Evolutionary conservation across 495 filamentous ascomycete genomes (phyloP).

Genomic region (Parachaetomium inaequale): DNA sequence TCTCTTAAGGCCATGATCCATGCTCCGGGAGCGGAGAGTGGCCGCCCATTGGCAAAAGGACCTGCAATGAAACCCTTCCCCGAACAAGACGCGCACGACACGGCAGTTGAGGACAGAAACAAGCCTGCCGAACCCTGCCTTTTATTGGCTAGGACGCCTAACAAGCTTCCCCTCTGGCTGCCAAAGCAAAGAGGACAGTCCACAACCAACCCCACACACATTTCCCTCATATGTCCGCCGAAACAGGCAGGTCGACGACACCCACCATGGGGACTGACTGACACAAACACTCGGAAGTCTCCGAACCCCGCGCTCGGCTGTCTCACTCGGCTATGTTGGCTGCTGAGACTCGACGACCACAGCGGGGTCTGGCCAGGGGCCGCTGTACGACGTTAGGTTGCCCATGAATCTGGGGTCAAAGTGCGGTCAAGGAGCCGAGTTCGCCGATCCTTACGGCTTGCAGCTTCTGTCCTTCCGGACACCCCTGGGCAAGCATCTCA

Average conservation of each 20-base stretch:
- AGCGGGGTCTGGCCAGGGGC: background rate
- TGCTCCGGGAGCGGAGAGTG: background rate
- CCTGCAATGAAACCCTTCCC: background rate
- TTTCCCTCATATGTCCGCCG: background rate
- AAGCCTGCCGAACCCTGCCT: background rate
- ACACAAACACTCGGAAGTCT: background rate
- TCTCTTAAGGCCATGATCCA: no score
- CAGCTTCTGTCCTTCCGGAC: background rate
- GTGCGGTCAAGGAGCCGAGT: background rate
- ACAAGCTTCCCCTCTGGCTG: background rate
- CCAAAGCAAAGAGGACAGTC: no score
- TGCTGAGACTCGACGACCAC: background rate
- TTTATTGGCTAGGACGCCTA: background rate
- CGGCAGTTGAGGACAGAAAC: background rate
- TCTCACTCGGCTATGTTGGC: background rate
- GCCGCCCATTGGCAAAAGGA: background rate
- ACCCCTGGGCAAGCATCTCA: background rate
- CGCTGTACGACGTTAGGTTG: background rate
- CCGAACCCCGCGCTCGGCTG: background rate
- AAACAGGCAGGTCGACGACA: background rate
- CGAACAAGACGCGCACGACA: background rate
- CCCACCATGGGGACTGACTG: background rate
- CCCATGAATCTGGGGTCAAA: background rate
- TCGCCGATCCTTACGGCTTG: background rate
- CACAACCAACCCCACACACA: no score